Percentiles rank a stretch among this genome's conserved stretches.
Evolutionary conservation across 257 asterid genomes (phyloP).

Genomic region (Eustoma russellianum): DNA sequence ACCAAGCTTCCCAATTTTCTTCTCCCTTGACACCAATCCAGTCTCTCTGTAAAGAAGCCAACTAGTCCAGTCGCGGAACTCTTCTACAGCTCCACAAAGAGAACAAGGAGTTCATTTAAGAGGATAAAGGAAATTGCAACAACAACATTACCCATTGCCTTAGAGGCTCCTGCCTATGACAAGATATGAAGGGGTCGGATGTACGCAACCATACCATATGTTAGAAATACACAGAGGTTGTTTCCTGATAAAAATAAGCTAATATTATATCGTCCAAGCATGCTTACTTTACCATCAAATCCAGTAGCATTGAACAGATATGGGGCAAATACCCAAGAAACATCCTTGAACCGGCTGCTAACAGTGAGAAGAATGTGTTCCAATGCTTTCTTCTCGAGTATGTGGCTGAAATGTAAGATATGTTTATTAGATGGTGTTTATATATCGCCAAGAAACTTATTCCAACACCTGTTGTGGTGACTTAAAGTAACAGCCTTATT

Average conservation of each 20-base stretch:
- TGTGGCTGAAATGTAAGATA: conserved; percentile 16
- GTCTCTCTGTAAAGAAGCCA: conserved; percentile 97
- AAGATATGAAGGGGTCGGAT: too few species aligned
- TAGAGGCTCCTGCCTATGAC: too few species aligned
- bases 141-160: too few species aligned
- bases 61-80: conserved; percentile 96
- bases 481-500: too few species aligned
- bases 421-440: too few species aligned
- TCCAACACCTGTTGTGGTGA: too few species aligned
- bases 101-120: conserved; percentile 10
- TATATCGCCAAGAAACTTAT: too few species aligned
- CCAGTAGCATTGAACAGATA: conserved; percentile 96
- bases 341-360: conserved; percentile 89
- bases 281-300: conserved; percentile 97
- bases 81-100: conserved; percentile 82
- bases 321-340: conserved; percentile 96
- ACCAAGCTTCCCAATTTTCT: conserved; percentile 99
- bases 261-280: conserved; percentile 2
- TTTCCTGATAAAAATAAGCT: conserved; percentile 9
- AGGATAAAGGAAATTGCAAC: too few species aligned
- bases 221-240: too few species aligned
- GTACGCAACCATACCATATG: too few species aligned
- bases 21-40: conserved; percentile 95
- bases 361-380: conserved; percentile 78
- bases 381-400: too few species aligned